phyloP scores from a whole-genome alignment of 257 asterid species.

The Plantago ovata region DNA sequence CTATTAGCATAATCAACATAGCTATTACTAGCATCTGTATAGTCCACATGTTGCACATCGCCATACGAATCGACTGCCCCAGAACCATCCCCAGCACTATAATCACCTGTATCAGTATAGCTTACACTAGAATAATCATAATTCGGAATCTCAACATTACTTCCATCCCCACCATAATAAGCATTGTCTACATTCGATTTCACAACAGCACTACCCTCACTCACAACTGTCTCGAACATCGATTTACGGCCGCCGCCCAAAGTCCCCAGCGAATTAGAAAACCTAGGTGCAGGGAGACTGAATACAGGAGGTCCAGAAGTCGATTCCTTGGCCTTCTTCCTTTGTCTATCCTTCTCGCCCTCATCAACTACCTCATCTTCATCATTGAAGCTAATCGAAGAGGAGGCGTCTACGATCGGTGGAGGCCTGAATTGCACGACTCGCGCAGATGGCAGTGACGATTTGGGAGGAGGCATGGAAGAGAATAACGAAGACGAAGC shows the following conservation, averaged over 20 bases:
- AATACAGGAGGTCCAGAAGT: slow-evolving; percentile 40
- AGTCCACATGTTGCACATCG: slow-evolving; percentile 31
- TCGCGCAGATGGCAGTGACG: slow-evolving; percentile 40
- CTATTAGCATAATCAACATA: slow-evolving; percentile 33
- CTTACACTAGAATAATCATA: slow-evolving; percentile 21
- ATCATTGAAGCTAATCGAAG: slow-evolving; percentile 26
- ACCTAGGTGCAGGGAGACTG: slow-evolving; percentile 78
- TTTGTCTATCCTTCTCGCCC: slow-evolving; percentile 45
- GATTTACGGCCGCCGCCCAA: slow-evolving; percentile 65
- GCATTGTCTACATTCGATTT: slow-evolving; percentile 26
- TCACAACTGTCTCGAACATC: slow-evolving; percentile 51
- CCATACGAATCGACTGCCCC: slow-evolving; percentile 38
- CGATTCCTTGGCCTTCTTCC: slow-evolving; percentile 36
- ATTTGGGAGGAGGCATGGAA: slow-evolving; percentile 56
- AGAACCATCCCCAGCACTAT: slow-evolving; percentile 19
- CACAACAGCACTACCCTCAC: slow-evolving; percentile 18
- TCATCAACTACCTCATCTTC: slow-evolving; percentile 55
- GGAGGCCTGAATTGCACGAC: slow-evolving; percentile 84
- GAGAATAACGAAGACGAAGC: slow-evolving; percentile 40
- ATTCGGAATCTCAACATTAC: not conserved
- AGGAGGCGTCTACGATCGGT: slow-evolving; percentile 24
- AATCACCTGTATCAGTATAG: slow-evolving; percentile 30
- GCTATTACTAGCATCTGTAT: slow-evolving; percentile 26
- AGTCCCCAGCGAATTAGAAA: slow-evolving; percentile 60
- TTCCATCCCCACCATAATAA: slow-evolving; percentile 29